Base-by-base conservation (phyloP, 148 eudicot species). In the Chenopodium album region DNA sequence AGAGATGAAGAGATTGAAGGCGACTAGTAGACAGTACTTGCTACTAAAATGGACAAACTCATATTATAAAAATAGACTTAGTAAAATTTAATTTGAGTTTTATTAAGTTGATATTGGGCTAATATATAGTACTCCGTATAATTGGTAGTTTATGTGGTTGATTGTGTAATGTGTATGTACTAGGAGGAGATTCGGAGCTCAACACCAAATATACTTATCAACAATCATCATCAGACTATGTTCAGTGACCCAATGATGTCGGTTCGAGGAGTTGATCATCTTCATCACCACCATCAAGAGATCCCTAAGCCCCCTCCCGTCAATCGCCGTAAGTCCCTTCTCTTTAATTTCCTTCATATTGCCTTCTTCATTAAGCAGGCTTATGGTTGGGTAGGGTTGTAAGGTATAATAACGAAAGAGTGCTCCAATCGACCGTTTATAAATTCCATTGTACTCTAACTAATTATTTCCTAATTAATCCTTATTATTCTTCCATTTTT, bases 241-340 rank as follows among this genome's bases (percentile, higher is more conserved):
- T 84, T 87, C 9, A 91, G 87, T 82, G 98, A 94, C 26, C 68
- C 90, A 0, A 54, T 89, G 81, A 76, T 85, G 76, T 87, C 90
- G 0, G 78, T 88, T 70, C 89, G 93, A 70, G 94, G 92, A 71
- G 66, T 85, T 74, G 85, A 91, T 77, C 83, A 80, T 63, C 83
- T 77, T 69, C 84, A 81, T 26, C 84, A 76, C 26, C 76, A 44
- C 44, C 85, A 80, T 31, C 92, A 93, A 80, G 95, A 93, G 75
- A 88, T 92, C 67, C 99, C 98, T 11, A 94, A 89, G 84, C 94
- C 98, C 26, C 92, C 97, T 9, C 90, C 88, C 0, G 91, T 91
- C 32, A 96, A 96, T 85, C 88, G 95, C 85, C 99, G 99, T 96
- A 85, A 90, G 99, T 67, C 44, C 9, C 32, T 37, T 14, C 14